Conservation (phyloP, 371 early-diverging fungal species). For the Rhizopus arrhizus region DNA sequence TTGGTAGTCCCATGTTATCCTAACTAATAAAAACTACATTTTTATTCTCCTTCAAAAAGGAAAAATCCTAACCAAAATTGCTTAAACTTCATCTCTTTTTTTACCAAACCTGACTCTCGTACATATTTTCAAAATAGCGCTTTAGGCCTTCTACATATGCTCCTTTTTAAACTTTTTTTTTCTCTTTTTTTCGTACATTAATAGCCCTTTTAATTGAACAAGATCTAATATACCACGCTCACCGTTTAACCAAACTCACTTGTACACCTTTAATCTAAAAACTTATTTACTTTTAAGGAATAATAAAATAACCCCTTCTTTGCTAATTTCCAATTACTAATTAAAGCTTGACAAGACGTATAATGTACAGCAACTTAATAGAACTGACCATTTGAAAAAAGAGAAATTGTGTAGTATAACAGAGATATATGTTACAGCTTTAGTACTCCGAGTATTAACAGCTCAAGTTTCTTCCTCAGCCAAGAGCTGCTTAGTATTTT, state of each 20-base stretch:
- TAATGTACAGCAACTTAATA: slow-evolving; percentile 88
- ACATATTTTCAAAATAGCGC: slow-evolving; percentile 91
- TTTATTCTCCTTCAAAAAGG: slow-evolving; percentile 4
- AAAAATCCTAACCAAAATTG: slow-evolving; percentile 76
- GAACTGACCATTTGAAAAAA: slow-evolving; percentile 75
- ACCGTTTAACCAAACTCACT: slow-evolving; percentile 70
- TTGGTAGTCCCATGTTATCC: too few species aligned
- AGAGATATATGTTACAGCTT: neutral
- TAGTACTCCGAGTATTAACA: neutral
- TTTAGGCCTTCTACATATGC: slow-evolving; percentile 96
- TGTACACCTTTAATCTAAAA: slow-evolving; percentile 53
- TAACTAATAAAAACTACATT: neutral
- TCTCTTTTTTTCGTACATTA: too few species aligned
- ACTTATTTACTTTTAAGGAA: slow-evolving; percentile 85
- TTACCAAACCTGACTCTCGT: slow-evolving; percentile 88
- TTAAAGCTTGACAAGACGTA: slow-evolving; percentile 89
- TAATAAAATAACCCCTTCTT: slow-evolving; percentile 58
- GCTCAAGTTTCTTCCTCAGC: too few species aligned
- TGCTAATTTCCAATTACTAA: slow-evolving; percentile 74
- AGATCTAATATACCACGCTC: slow-evolving; percentile 93
- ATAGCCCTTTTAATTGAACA: slow-evolving; percentile 69
- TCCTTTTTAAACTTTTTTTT: slow-evolving; percentile 33
- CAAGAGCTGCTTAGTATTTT: slow-evolving; percentile 68
- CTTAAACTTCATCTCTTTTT: slow-evolving; percentile 55
- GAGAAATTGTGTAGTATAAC: neutral